A percentile compares a stretch with the other conserved stretches of the same genome.
Conservation (phyloP, 345 rosid genomes). For the Isatis tinctoria region DNA sequence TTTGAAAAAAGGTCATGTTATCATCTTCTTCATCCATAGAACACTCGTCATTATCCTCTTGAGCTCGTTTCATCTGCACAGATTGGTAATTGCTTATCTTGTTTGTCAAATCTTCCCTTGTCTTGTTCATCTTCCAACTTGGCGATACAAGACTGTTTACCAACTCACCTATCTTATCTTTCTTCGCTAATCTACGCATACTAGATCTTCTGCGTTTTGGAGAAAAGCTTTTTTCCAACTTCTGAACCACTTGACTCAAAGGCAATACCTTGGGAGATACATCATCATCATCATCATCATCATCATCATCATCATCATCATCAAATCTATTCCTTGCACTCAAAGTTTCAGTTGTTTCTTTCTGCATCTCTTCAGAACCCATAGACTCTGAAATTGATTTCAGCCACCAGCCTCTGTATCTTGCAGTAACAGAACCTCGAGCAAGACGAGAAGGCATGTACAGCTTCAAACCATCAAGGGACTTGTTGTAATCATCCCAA, state of each 20-base stretch:
- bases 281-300: background rate
- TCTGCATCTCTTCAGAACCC: background rate
- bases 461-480: constrained; percentile 25
- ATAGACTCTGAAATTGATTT: constrained; percentile 9
- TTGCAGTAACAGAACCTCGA: constrained; percentile 33
- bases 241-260: background rate
- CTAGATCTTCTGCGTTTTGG: background rate
- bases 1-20: background rate
- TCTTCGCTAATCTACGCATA: background rate
- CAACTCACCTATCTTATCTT: background rate
- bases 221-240: background rate
- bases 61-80: background rate
- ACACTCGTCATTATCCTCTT: background rate
- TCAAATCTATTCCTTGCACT: background rate
- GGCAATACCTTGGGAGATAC: background rate
- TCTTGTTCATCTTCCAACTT: background rate
- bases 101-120: background rate
- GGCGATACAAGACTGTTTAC: background rate
- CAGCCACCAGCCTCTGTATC: constrained; percentile 50
- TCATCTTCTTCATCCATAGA: constrained; percentile 11
- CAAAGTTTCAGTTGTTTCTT: background rate
- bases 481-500: constrained; percentile 33
- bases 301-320: constrained; percentile 10
- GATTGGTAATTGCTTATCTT: background rate
- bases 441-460: constrained; percentile 45